Percentiles rank a stretch among this genome's conserved stretches.
Conservation (phyloP, 768 basidiomycete species). For the Strobilomyces dryophilus region DNA sequence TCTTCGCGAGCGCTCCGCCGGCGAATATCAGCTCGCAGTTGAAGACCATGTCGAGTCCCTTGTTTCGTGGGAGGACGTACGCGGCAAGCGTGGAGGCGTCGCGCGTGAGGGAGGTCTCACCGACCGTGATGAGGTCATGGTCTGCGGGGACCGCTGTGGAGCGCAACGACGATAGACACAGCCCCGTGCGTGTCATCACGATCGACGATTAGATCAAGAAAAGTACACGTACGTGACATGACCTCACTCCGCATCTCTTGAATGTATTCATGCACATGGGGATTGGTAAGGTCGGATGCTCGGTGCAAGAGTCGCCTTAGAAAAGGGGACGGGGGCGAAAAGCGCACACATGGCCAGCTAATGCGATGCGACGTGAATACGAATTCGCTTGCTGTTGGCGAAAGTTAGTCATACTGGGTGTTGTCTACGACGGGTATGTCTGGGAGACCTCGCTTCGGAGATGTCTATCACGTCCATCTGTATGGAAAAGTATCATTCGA, state of each 20-base stretch:
- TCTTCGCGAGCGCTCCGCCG: slow-evolving; percentile 38
- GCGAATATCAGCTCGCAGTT: slow-evolving; percentile 57
- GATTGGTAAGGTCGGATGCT: slow-evolving; percentile 34
- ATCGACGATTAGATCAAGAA: slow-evolving; percentile 13
- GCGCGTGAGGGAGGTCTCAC: slow-evolving; percentile 59
- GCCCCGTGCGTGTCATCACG: slow-evolving; percentile 5
- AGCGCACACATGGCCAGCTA: slow-evolving; percentile 2
- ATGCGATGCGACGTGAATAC: too few relatives aligned
- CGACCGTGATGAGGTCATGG: slow-evolving; percentile 59
- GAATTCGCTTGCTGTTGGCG: slow-evolving; percentile 49
- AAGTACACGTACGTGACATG: slow-evolving; percentile 46
- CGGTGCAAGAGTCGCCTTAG: not conserved
- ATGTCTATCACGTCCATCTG: slow-evolving; percentile 75
- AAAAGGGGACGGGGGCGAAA: slow-evolving; percentile 2
- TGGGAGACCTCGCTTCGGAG: slow-evolving; percentile 59
- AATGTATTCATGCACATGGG: slow-evolving; percentile 62
- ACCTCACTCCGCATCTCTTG: slow-evolving; percentile 63
- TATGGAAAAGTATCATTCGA: not conserved
- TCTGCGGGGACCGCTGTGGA: slow-evolving; percentile 31
- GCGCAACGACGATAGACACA: not conserved
- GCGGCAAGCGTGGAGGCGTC: slow-evolving; percentile 46
- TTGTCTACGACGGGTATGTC: slow-evolving; percentile 59
- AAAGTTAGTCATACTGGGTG: slow-evolving; percentile 50
- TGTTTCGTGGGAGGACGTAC: slow-evolving; percentile 53
- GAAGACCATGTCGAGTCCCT: slow-evolving; percentile 65